Evolutionary conservation across 495 filamentous ascomycete species (phyloP), one percentile per base, ranked within the genome.

Genomic region (Sabuloglossum arenarium): DNA sequence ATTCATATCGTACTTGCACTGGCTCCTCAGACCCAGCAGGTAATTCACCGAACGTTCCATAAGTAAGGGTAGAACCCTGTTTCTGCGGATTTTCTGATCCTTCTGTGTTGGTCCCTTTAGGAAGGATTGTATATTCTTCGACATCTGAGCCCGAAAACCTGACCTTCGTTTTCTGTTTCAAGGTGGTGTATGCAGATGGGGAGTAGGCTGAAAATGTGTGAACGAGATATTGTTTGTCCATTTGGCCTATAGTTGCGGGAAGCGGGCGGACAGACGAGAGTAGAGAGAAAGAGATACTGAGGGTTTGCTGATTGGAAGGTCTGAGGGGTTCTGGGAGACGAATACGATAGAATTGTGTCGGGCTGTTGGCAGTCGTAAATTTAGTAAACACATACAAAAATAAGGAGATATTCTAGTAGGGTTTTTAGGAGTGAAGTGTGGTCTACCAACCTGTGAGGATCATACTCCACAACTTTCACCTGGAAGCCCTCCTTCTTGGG

Each of bases 81-180:
- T 83, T 85, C 63, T 84, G 75, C 0, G 93, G 90, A 62, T 86
- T 86, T 55, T 78, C 69, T 5, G 71, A 69, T 58, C 81, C 81
- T 49, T 79, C 79, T 56, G 73, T 61, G 56, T 65, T 68, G 29
- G 63, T 74, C 51, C 74, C 67, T 21, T 75, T 77, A 8, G 76
- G 71, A 28, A 91, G 75, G 55, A 73, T 79, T 39, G 87, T 94
- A 68, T 84, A 93, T 64, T 95, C 88, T 43, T 87, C 82, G 43
- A 94, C 74, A 61, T 85, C 82, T 58, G 72, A 69, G 56, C 76
- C 79, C 52, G 86, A 81, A 64, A 95, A 79, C 71, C 94, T 95
- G 66, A 98, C 70, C 70, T 95, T 94, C 39, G 91, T 96, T 77
- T 95, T 96, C 65, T 98, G 91, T 67, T 93, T 94, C 60, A 74